Conservation (phyloP, 2,329 filamentous ascomycete species). For the Talaromyces albobiverticillius region DNA sequence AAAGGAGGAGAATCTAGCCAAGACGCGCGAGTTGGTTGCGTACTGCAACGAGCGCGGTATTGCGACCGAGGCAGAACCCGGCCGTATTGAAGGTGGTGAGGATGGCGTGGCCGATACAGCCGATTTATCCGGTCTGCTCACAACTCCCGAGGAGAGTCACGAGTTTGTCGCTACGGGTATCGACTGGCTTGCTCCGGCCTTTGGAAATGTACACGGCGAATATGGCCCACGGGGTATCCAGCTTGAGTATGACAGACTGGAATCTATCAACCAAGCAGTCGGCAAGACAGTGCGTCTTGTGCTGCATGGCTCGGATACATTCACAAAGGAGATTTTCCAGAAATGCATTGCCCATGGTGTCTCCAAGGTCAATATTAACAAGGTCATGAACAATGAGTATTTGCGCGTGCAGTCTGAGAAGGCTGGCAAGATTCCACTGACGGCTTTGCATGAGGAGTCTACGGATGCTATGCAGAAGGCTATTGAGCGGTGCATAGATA, state of each 20-base stretch:
- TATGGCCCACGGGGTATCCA: slow-evolving; percentile 65
- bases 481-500: slow-evolving; percentile 57
- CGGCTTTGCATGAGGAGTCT: slow-evolving; percentile 53
- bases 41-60: slow-evolving; percentile 66
- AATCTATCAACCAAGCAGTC: slow-evolving; percentile 49
- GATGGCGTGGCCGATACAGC: slow-evolving; percentile 69
- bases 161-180: slow-evolving; percentile 71
- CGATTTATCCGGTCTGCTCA: slow-evolving; percentile 62
- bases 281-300: slow-evolving; percentile 52
- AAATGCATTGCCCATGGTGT: slow-evolving; percentile 56
- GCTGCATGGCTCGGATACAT: slow-evolving; percentile 59
- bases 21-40: slow-evolving; percentile 60
- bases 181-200: slow-evolving; percentile 70
- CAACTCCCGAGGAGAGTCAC: slow-evolving; percentile 65
- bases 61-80: slow-evolving; percentile 68
- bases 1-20: slow-evolving; percentile 65
- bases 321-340: slow-evolving; percentile 53
- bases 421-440: slow-evolving; percentile 52
- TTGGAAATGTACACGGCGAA: slow-evolving; percentile 73
- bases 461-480: slow-evolving; percentile 55
- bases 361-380: slow-evolving; percentile 59
- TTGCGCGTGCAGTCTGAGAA: slow-evolving; percentile 47
- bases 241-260: slow-evolving; percentile 58
- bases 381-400: slow-evolving; percentile 55
- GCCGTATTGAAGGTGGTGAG: slow-evolving; percentile 69